A percentile compares a stretch with the other conserved stretches of the same genome.
Evolutionary conservation across 2,329 filamentous ascomycete species (phyloP).

Genomic region (Penicillium sp.): DNA sequence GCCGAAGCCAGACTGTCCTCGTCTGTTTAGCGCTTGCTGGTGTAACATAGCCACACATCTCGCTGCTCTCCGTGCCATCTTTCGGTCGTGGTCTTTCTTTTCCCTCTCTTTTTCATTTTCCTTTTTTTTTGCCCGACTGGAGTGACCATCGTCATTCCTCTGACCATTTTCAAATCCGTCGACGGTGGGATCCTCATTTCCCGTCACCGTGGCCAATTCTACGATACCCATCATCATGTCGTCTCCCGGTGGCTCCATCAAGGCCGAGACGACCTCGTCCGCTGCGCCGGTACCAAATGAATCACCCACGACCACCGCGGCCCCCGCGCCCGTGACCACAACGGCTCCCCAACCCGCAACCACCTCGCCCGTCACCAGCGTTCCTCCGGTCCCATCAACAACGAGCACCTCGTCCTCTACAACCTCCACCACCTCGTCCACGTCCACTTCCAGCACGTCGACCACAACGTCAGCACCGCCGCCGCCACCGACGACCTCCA

Average conservation of each 20-base stretch:
- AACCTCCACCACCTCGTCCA: conserved; percentile 5
- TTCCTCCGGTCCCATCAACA: conserved; percentile 1
- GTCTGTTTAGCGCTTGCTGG: too few species aligned
- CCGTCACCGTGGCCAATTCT: conserved; percentile 1
- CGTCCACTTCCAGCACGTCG: conserved; percentile 10
- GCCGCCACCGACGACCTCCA: conserved; percentile 15
- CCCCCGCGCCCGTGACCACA: background rate
- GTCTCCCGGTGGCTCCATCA: background rate
- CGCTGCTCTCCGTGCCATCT: too few species aligned
- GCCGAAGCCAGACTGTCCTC: too few species aligned
- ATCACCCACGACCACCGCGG: too few species aligned
- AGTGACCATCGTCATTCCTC: too few species aligned
- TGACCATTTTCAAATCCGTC: too few species aligned
- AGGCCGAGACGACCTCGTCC: background rate
- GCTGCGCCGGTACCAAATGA: too few species aligned
- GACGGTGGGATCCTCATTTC: background rate
- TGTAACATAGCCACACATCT: too few species aligned
- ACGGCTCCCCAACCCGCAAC: background rate
- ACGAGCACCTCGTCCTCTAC: conserved; percentile 6
- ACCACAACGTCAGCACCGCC: conserved; percentile 10
- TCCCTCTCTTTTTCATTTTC: too few species aligned
- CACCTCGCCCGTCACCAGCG: too few species aligned
- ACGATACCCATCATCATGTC: background rate
- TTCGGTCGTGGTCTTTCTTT: too few species aligned
- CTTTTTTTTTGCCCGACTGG: too few species aligned